phyloP scores from a whole-genome alignment of 768 basidiomycete species.

The Mycena pura region DNA sequence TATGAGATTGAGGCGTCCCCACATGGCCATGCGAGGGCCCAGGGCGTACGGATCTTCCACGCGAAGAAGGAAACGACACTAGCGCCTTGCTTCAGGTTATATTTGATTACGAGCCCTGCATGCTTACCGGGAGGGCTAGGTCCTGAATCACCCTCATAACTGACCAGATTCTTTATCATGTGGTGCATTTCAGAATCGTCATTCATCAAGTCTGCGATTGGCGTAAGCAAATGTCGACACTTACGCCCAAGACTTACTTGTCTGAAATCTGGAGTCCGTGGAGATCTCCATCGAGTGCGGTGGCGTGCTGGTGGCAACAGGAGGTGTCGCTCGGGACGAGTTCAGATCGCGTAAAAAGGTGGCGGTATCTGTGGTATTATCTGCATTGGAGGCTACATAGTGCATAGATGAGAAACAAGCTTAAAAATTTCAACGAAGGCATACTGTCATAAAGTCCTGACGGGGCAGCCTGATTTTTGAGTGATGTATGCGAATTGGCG shows the following conservation, averaged over 20 bases:
- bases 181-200: slow-evolving; percentile 77
- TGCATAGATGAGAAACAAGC: slow-evolving; percentile 4
- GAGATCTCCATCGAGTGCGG: slow-evolving; percentile 64
- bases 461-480: slow-evolving; percentile 43
- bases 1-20: slow-evolving; percentile 5
- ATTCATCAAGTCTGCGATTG: slow-evolving; percentile 65
- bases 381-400: slow-evolving; percentile 24
- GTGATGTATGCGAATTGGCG: slow-evolving; percentile 42
- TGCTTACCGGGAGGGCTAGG: slow-evolving; percentile 26
- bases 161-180: slow-evolving; percentile 61
- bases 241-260: slow-evolving; percentile 50
- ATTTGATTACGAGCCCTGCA: not conserved
- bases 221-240: slow-evolving; percentile 16
- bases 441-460: slow-evolving; percentile 44
- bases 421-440: slow-evolving; percentile 21
- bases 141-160: slow-evolving; percentile 50
- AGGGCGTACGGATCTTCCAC: slow-evolving; percentile 11
- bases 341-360: slow-evolving; percentile 47
- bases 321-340: slow-evolving; percentile 48
- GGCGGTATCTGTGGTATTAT: slow-evolving; percentile 47
- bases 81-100: not conserved
- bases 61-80: slow-evolving; percentile 30
- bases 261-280: slow-evolving; percentile 54
- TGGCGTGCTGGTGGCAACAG: slow-evolving; percentile 62
- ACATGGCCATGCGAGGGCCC: slow-evolving; percentile 1